Conservation (phyloP, 75 land plant species). For the Sequoia sempervirens region DNA sequence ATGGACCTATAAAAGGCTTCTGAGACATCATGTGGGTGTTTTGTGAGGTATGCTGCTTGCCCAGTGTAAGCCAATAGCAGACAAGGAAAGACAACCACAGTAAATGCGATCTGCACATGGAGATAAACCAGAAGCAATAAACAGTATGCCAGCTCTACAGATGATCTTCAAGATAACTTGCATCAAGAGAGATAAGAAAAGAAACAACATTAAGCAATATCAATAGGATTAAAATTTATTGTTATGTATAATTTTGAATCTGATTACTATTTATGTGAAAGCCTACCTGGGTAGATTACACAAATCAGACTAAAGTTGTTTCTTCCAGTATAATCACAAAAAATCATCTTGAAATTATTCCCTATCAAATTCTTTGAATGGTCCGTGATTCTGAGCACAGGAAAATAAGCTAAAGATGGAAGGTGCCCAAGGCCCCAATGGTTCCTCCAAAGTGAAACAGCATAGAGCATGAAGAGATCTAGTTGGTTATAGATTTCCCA, state of each 20-base stretch:
- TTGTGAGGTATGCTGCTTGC: conserved; percentile 78
- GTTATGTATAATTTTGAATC: not conserved
- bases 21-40: conserved; percentile 44
- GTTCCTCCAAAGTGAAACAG: not conserved
- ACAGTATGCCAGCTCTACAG: not conserved
- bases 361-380: not conserved
- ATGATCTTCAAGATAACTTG: not conserved
- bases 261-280: conserved; percentile 4
- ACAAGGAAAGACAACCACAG: conserved; percentile 81
- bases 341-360: not conserved
- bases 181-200: not conserved
- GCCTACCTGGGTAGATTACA: not conserved
- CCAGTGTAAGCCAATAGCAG: conserved; percentile 80
- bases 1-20: conserved; percentile 83
- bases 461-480: not conserved
- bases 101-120: conserved; percentile 31
- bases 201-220: not conserved
- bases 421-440: not conserved
- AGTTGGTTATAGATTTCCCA: not conserved
- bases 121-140: not conserved
- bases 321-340: not conserved
- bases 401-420: not conserved
- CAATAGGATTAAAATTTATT: not conserved
- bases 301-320: not conserved
- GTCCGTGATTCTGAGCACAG: not conserved